Conservation (phyloP, 768 basidiomycete genomes). For the Boletus coccyginus region DNA sequence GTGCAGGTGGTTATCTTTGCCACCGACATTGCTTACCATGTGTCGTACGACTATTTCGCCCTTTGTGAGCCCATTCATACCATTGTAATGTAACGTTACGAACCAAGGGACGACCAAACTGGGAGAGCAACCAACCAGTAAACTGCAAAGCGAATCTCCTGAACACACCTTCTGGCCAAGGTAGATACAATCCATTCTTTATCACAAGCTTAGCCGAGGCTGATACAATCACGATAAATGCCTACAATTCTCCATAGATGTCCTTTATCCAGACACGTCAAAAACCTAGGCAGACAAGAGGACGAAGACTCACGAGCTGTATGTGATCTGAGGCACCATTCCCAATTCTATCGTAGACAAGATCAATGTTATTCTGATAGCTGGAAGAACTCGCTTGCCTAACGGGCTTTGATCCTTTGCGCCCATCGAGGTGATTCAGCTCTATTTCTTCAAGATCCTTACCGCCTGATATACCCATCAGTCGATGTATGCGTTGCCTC, state of each 20-base stretch:
- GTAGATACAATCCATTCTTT: slow-evolving; percentile 94
- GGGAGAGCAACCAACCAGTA: background rate
- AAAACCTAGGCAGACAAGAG: background rate
- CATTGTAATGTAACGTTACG: slow-evolving; percentile 21
- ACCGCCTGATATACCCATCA: slow-evolving; percentile 39
- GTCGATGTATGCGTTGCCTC: background rate
- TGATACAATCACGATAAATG: background rate
- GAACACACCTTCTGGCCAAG: slow-evolving; percentile 82
- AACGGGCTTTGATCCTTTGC: slow-evolving; percentile 82
- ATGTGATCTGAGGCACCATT: slow-evolving; percentile 96
- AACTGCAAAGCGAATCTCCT: background rate
- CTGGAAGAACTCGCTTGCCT: slow-evolving; percentile 35
- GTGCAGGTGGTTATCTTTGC: background rate
- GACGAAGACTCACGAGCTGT: slow-evolving; percentile 58
- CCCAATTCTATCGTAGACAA: slow-evolving; percentile 55
- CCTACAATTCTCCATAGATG: slow-evolving; percentile 91
- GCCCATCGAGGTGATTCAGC: slow-evolving; percentile 82
- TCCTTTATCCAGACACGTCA: slow-evolving; percentile 51
- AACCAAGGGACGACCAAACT: slow-evolving; percentile 79
- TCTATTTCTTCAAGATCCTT: slow-evolving; percentile 85
- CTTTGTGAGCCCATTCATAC: slow-evolving; percentile 1
- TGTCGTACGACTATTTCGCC: slow-evolving; percentile 50
- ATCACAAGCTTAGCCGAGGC: background rate
- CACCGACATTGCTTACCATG: slow-evolving; percentile 40
- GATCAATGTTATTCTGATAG: slow-evolving; percentile 1